Percentiles rank a stretch among this genome's conserved stretches.
Evolutionary conservation across 2,329 filamentous ascomycete species (phyloP).

Genomic region (Thelonectria discophora): DNA sequence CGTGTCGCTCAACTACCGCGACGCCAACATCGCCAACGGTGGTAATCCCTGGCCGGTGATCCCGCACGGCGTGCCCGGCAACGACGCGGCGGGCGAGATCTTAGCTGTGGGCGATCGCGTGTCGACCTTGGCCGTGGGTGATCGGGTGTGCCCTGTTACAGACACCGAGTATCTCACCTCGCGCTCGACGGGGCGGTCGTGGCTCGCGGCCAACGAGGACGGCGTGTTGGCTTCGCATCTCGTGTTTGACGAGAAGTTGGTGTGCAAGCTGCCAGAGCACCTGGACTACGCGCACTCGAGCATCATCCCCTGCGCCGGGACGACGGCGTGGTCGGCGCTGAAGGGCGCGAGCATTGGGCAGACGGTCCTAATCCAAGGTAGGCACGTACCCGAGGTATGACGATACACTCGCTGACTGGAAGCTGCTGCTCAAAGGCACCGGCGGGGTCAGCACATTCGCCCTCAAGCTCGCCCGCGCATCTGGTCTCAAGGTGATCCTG

Average conservation of each 20-base stretch:
- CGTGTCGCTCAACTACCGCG: conserved; percentile 48
- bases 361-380: conserved; percentile 56
- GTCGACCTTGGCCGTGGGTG: conserved; percentile 44
- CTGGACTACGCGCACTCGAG: conserved; percentile 49
- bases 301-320: conserved; percentile 54
- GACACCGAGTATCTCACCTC: conserved; percentile 52
- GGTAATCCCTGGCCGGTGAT: conserved; percentile 54
- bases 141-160: conserved; percentile 50
- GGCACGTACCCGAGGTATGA: background rate
- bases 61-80: conserved; percentile 44
- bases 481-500: conserved; percentile 59
- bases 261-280: conserved; percentile 49
- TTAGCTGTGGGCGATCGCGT: conserved; percentile 49
- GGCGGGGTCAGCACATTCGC: conserved; percentile 52
- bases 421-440: conserved; percentile 42
- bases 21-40: conserved; percentile 50
- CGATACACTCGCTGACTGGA: background rate
- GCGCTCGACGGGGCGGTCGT: conserved; percentile 48
- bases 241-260: conserved; percentile 50
- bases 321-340: conserved; percentile 56
- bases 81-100: conserved; percentile 54
- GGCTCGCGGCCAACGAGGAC: conserved; percentile 56
- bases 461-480: conserved; percentile 58
- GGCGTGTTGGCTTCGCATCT: conserved; percentile 54
- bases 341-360: conserved; percentile 50